A percentile compares a stretch with the other conserved stretches of the same genome.
phyloP scores from a whole-genome alignment of 1,284 basidiomycete species.

The Tilletia walkeri region DNA sequence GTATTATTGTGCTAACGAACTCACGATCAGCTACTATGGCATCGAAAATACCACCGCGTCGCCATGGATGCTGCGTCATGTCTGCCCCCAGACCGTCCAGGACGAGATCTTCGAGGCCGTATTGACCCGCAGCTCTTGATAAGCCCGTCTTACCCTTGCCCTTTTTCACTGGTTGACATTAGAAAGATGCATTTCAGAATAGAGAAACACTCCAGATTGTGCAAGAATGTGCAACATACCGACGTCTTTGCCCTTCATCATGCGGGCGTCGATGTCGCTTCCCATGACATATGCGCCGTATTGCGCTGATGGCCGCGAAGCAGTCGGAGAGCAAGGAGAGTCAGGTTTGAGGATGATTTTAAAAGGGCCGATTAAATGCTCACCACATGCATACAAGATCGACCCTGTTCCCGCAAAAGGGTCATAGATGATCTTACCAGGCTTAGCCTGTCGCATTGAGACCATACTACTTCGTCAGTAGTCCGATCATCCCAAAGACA shows the following conservation, averaged over 20 bases:
- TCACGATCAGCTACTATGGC: slow-evolving; percentile 65
- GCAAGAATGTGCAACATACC: slow-evolving; percentile 14
- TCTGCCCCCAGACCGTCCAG: slow-evolving; percentile 87
- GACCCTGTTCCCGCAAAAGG: slow-evolving; percentile 97
- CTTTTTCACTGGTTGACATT: background rate
- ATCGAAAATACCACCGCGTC: slow-evolving; percentile 73
- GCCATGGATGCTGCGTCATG: slow-evolving; percentile 81
- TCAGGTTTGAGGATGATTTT: background rate
- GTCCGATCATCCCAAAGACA: background rate
- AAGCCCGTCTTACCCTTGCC: slow-evolving; percentile 62
- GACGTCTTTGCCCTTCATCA: slow-evolving; percentile 86
- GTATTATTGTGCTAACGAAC: background rate
- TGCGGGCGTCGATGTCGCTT: slow-evolving; percentile 94
- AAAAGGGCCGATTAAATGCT: background rate
- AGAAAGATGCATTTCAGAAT: background rate
- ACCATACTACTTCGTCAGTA: background rate
- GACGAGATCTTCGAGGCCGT: slow-evolving; percentile 73
- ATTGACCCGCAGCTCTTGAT: slow-evolving; percentile 76
- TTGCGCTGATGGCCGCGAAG: slow-evolving; percentile 60
- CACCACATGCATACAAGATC: slow-evolving; percentile 70
- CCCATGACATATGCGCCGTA: slow-evolving; percentile 86
- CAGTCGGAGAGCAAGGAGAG: background rate
- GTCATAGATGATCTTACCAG: slow-evolving; percentile 89
- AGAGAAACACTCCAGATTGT: background rate
- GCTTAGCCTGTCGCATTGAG: slow-evolving; percentile 65